Conservation (phyloP, 2,329 filamentous ascomycete genomes). For the Colletotrichum liriopes region DNA sequence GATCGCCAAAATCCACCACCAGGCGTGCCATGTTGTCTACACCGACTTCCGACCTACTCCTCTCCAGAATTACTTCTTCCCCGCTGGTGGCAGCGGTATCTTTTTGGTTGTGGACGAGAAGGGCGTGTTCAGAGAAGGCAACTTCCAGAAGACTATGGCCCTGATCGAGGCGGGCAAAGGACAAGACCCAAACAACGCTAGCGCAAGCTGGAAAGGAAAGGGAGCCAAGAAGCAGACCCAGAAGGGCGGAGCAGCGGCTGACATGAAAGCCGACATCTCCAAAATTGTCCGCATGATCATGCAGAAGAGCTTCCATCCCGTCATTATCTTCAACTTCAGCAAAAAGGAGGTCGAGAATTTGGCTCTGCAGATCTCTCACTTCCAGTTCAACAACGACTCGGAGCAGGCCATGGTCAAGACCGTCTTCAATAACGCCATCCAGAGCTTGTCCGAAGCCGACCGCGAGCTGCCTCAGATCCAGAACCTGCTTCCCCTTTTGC, state of each 20-base stretch:
- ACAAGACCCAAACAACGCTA: conserved; percentile 83
- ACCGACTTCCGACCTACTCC: conserved; percentile 98
- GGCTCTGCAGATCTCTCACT: conserved; percentile 86
- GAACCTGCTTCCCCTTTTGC: conserved; percentile 89
- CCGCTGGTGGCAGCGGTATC: conserved; percentile 91
- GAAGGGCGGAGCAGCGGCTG: conserved; percentile 81
- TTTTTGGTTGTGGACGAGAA: conserved; percentile 97
- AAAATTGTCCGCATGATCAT: conserved; percentile 99
- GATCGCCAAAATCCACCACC: conserved; percentile 98
- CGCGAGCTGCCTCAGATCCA: conserved; percentile 90
- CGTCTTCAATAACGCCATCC: conserved; percentile 94
- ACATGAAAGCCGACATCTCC: conserved; percentile 85
- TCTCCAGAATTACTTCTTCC: conserved; percentile 98
- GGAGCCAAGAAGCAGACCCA: conserved; percentile 94
- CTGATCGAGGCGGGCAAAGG: conserved; percentile 91
- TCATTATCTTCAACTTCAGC: conserved; percentile 99
- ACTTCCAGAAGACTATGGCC: conserved; percentile 97
- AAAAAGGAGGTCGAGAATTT: conserved; percentile 96
- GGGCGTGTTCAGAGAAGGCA: conserved; percentile 94
- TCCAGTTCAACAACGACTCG: conserved; percentile 96
- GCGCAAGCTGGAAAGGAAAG: conserved; percentile 86
- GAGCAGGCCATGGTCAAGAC: conserved; percentile 96
- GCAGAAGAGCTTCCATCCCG: conserved; percentile 95
- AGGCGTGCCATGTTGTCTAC: conserved; percentile 98
- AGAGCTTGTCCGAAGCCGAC: conserved; percentile 93